These are phyloP conservation scores for Pseudogymnoascus sp. DNA, from an alignment of 2,329 filamentous ascomycete genomes.

Conservation along the genomic window DNA sequence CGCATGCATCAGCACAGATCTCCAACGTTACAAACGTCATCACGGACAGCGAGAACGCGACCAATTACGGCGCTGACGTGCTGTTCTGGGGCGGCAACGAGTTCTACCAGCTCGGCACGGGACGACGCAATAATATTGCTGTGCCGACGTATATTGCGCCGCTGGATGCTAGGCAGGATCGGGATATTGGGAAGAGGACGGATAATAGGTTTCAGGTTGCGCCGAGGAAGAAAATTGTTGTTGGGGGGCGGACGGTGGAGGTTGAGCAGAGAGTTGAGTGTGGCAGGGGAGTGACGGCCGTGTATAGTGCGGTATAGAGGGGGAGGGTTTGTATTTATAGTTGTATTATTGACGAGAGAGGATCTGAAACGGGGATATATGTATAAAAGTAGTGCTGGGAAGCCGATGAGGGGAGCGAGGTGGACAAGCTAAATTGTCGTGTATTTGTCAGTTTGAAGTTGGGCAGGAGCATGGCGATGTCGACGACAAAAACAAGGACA, in stretches of 20 bases:
- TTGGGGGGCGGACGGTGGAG: constrained; percentile 63
- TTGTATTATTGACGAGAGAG: neutral
- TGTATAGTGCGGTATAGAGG: constrained; percentile 45
- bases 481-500: neutral
- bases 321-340: neutral
- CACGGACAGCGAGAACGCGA: constrained; percentile 58
- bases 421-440: neutral
- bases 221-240: constrained; percentile 60
- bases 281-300: constrained; percentile 70
- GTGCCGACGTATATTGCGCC: constrained; percentile 72
- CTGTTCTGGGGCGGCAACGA: constrained; percentile 96
- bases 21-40: constrained; percentile 66
- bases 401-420: neutral
- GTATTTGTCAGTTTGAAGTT: neutral
- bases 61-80: constrained; percentile 82
- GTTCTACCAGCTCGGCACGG: constrained; percentile 84
- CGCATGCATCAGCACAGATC: constrained; percentile 77
- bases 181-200: constrained; percentile 54
- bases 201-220: constrained; percentile 74
- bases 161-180: constrained; percentile 58
- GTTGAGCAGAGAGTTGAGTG: constrained; percentile 86
- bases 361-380: neutral
- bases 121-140: constrained; percentile 73
- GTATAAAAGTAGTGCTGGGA: neutral
- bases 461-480: neutral